Evolutionary conservation across 1,284 basidiomycete species (phyloP), one percentile per base, ranked within the genome.

Genomic region (Pseudomicrostroma phylloplanum): DNA sequence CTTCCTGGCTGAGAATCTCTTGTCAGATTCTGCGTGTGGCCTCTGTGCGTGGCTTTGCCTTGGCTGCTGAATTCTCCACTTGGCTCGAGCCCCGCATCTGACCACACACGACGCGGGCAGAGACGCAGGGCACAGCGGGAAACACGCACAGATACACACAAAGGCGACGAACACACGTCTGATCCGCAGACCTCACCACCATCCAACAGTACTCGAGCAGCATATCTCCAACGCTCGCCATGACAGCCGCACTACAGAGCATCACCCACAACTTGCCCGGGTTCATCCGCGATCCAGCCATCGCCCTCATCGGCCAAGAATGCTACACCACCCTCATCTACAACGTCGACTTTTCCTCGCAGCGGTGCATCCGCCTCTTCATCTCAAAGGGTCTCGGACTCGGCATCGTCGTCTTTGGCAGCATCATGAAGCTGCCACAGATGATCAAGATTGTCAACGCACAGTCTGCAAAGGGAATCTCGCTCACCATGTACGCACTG

Each of bases 341-440:
- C 82, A 86, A 97, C 80, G 85, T 94, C 63, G 82, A 96, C 80
- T 72, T 96, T n/a, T 81, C 81, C n/a, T 88, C 94, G 77, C 82
- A 86, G 8, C 83, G 88, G 64, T 98, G 94, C 79, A 83, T 98
- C 77, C 92, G 92, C 79, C 91, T 91, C 78, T 86, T 90, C 1
- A 80, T 96, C 59, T 96, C 92, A 1, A 98, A 97, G 77, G 91
- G 87, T 0, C 83, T 98, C 8, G 94, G 94, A 0, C 82, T 97
- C 30, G 93, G 89, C 0, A 93, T 98, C 66, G 92, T 97, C 48
- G 82, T 91, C 0, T 94, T 92, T 57, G 92, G 93, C 1, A 88
- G 88, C 26, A 91, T 97, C 66, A 90, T 97, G 87, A 97, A 97
- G 81, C 84, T 97, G 13, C 94, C 94, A 2, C 94, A 97, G 78